Evolutionary conservation across 768 basidiomycete species (phyloP).

Genomic region (Pleurotus sapidus): DNA sequence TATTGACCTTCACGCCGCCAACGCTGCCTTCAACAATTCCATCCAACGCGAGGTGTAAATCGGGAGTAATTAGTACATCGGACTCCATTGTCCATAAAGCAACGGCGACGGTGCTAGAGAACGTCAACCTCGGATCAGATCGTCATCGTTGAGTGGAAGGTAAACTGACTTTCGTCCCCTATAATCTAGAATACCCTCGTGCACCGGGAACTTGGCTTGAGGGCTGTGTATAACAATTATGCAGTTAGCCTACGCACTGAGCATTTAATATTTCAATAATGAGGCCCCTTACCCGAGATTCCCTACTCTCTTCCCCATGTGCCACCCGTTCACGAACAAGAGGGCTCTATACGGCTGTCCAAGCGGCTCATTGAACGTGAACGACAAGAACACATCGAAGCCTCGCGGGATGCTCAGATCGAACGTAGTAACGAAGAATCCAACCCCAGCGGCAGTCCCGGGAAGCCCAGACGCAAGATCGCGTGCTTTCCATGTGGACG

Average conservation of each 20-base stretch:
- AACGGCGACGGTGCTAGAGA: slow-evolving; percentile 51
- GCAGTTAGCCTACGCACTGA: background rate
- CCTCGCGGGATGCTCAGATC: slow-evolving; percentile 53
- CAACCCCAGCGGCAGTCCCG: slow-evolving; percentile 58
- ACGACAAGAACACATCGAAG: slow-evolving; percentile 69
- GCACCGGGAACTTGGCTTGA: slow-evolving; percentile 80
- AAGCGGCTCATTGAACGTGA: slow-evolving; percentile 59
- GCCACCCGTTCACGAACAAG: slow-evolving; percentile 86
- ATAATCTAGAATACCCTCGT: slow-evolving; percentile 76
- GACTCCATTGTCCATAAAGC: slow-evolving; percentile 69
- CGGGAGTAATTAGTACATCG: slow-evolving; percentile 42
- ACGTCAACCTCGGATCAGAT: background rate
- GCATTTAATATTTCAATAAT: background rate
- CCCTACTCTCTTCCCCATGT: slow-evolving; percentile 79
- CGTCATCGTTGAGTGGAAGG: too few species aligned
- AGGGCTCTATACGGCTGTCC: slow-evolving; percentile 69
- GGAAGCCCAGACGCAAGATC: slow-evolving; percentile 61
- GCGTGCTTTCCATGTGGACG: slow-evolving; percentile 54
- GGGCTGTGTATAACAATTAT: slow-evolving; percentile 40
- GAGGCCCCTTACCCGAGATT: slow-evolving; percentile 52
- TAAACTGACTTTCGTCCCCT: slow-evolving; percentile 61
- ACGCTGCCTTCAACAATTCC: slow-evolving; percentile 64
- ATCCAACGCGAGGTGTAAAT: slow-evolving; percentile 53
- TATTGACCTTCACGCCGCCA: slow-evolving; percentile 51
- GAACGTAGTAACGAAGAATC: slow-evolving; percentile 81